Evolutionary conservation across 768 basidiomycete genomes (phyloP), one percentile per base, ranked within the genome.

Genomic region (Suillus weaverae): DNA sequence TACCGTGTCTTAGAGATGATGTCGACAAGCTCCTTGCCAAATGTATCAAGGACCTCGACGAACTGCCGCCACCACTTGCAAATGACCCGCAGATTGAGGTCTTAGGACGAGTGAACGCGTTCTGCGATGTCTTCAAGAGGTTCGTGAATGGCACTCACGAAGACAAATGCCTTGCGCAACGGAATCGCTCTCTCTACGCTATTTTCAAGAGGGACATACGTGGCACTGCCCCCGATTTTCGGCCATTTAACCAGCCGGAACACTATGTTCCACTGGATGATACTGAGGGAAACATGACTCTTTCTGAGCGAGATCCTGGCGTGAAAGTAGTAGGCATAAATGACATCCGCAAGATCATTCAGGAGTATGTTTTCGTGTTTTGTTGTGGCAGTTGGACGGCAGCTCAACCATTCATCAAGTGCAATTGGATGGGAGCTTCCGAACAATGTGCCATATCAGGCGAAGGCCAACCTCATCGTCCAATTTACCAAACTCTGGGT

Each of bases 71-170:
- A 0, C 73, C 73, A 0, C 69, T 79, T 13, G 72, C 71, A 2
- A 67, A 65, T 9, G 80, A 86, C 36, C 80, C 85, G 0, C 73
- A 80, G 3, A 78, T 81, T 2, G 84, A 86, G 66, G 75, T 89
- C 1, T 74, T 83, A 3, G 69, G 71, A 4, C 78, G 79, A 10
- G 74, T 87, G 46, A 81, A 74, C 0, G 69, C 68, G 0, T 88
- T 89, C 64, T 85, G 81, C 62, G 69, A 73, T 22, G 80, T 74
- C 3, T 75, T 83, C 51, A 73, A 69, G 26, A 67, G 69, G 3
- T 66, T 65, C 1, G 77, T 81, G 26, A 68, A 71, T 5, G 84
- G 81, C 1, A 62, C 66, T 5, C 67, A 71, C 43, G 69, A 74
- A 5, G 68, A 77, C 64, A 81, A 81, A 69, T 56, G 9, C 1